Base-by-base conservation (phyloP, 1,139 yeast species). In the Citeromyces siamensis region DNA sequence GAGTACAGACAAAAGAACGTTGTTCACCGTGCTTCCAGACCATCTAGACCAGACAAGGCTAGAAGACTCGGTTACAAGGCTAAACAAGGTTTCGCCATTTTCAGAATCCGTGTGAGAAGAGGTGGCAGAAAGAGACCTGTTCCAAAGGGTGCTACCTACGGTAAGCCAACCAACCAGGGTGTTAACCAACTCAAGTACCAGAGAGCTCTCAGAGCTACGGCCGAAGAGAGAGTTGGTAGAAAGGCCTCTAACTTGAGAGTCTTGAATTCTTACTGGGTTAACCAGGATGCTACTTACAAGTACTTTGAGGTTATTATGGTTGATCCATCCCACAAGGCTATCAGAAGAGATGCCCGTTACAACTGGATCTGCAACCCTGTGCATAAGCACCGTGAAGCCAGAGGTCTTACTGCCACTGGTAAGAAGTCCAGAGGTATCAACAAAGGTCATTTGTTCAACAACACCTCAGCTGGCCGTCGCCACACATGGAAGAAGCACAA, bases 121-220 rank as follows among this genome's bases (percentile, higher is more conserved):
- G 98, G 98, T 77, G 90, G 93, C 77, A 88, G 98, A 81, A 90
- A 90, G 95, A 85, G 95, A 76, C 97, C 96, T 60, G 97, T 82
- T 61, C 88, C 94, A 75, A 90, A 90, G 90, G 98, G 98, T 83
- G 97, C 96, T 60, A 90, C 97, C 66, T 88, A 88, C 81, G 98
- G 98, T 84, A 90, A 90, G 83, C 98, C 98, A 80, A 90, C 98
- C 76, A 90, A 90, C 94, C 95, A 85, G 76, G 98, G 98, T 84
- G 93, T 90, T 57, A 79, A 79, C 78, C 96, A 90, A 71, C 84
- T 90, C 75, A 90, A 90, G 77, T 88, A 86, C 94, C 98, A 90
- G 78, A 85, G 93, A 72, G 81, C 96, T 50, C 75, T 85, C 68
- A 85, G 94, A 71, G 75, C 95, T 56, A 88, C 95, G 58, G 98